phyloP scores from a whole-genome alignment of 2,329 filamentous ascomycete species.

The Aspergillus cejpii region DNA sequence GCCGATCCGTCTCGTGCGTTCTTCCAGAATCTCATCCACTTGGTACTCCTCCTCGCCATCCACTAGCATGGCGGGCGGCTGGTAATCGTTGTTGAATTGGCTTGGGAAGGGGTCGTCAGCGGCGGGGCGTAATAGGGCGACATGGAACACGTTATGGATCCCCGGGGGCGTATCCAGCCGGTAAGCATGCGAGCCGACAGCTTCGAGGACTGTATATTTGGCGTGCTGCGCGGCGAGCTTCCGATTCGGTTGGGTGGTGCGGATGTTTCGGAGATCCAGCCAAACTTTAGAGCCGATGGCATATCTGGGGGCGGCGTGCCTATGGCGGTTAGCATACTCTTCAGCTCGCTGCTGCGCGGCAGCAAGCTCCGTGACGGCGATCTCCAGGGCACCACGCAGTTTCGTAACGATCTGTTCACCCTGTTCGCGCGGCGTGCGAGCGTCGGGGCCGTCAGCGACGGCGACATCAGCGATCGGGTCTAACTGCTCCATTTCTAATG shows the following conservation, averaged over 20 bases:
- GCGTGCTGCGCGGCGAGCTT: background rate
- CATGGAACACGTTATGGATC: background rate
- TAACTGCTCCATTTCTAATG: background rate
- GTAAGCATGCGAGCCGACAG: background rate
- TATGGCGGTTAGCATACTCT: background rate
- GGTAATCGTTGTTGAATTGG: background rate
- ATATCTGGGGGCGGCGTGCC: background rate
- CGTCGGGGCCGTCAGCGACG: too few species aligned
- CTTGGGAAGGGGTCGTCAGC: conserved; percentile 1
- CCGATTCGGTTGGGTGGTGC: background rate
- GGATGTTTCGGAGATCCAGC: background rate
- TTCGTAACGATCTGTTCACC: background rate
- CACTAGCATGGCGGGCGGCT: conserved; percentile 1
- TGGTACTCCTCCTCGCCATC: conserved; percentile 1
- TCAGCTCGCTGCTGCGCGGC: background rate
- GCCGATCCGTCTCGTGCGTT: background rate
- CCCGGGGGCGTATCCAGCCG: conserved; percentile 1
- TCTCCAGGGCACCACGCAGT: background rate
- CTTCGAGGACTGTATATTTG: background rate
- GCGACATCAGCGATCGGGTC: too few species aligned
- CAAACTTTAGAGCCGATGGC: background rate
- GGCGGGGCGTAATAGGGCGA: background rate
- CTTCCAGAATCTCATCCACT: background rate
- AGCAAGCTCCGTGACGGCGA: background rate
- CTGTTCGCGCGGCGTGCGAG: too few species aligned